Evolutionary conservation across 2,329 filamentous ascomycete species (phyloP).

Genomic region (Talaromyces atroroseus): DNA sequence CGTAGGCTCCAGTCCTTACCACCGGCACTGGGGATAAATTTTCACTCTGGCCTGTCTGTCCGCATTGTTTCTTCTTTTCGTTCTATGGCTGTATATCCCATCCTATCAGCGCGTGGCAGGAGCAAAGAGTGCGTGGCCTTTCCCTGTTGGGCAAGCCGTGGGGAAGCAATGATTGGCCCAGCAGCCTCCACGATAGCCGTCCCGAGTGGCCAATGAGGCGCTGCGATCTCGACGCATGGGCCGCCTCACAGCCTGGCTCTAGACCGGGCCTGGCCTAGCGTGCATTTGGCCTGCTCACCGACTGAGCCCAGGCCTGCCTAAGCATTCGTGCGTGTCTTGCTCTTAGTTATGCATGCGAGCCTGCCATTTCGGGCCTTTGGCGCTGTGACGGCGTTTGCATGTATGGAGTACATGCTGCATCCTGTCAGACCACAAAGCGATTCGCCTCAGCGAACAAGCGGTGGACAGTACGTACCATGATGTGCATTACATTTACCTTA

Average conservation of each 20-base stretch:
- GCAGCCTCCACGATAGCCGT: background rate
- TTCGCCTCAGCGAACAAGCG: background rate
- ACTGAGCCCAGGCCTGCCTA: background rate
- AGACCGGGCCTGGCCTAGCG: background rate
- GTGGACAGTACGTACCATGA: background rate
- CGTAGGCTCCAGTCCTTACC: background rate
- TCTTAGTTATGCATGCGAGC: too few species aligned
- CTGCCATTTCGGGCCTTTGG: too few species aligned
- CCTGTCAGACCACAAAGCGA: background rate
- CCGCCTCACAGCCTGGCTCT: background rate
- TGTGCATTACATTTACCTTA: background rate
- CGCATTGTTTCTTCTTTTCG: too few species aligned
- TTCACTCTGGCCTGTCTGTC: too few species aligned
- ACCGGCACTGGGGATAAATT: too few species aligned
- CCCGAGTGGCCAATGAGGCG: background rate
- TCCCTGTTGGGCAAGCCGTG: background rate
- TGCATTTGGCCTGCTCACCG: background rate
- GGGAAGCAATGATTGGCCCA: background rate
- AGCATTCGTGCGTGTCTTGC: background rate
- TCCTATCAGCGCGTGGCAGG: conserved; percentile 1
- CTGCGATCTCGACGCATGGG: background rate
- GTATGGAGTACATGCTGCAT: background rate
- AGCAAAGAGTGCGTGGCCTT: background rate
- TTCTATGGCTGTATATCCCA: too few species aligned
- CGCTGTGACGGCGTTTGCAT: background rate